These are phyloP conservation scores for Eucalyptus cladocalyx DNA, from an alignment of 345 rosid genomes.

Conservation along the genomic window DNA sequence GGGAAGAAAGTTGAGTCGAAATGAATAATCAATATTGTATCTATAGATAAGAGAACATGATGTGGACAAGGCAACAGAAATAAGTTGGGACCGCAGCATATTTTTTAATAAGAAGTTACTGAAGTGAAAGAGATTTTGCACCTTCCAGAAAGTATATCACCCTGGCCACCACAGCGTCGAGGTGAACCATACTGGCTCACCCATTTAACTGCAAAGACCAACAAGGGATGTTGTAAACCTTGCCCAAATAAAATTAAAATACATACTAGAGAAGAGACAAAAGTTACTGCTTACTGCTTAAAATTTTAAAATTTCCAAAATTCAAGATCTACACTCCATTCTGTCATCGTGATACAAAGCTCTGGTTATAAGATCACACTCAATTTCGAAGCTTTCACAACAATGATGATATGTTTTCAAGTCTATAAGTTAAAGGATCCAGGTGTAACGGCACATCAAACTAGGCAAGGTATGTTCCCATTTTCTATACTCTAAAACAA, in stretches of 20 bases:
- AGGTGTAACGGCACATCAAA: not conserved
- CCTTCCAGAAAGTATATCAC: conserved; percentile 97
- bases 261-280: not conserved
- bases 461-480: not conserved
- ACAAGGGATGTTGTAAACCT: not conserved
- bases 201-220: conserved; percentile 43
- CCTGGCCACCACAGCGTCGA: conserved; percentile 95
- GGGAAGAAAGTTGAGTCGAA: not conserved
- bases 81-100: not conserved
- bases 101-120: not conserved
- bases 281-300: not conserved
- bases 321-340: not conserved
- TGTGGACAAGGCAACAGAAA: not conserved
- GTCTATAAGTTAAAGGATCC: not conserved
- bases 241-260: not conserved
- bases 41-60: not conserved
- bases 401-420: not conserved
- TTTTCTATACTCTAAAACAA: not conserved
- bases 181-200: conserved; percentile 79
- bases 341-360: not conserved
- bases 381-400: not conserved
- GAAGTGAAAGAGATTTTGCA: not conserved
- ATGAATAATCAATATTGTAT: not conserved
- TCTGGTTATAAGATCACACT: not conserved
- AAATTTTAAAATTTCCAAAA: not conserved